Conservation (phyloP, 176 grass and related monocot genomes). For the Secale cereale region DNA sequence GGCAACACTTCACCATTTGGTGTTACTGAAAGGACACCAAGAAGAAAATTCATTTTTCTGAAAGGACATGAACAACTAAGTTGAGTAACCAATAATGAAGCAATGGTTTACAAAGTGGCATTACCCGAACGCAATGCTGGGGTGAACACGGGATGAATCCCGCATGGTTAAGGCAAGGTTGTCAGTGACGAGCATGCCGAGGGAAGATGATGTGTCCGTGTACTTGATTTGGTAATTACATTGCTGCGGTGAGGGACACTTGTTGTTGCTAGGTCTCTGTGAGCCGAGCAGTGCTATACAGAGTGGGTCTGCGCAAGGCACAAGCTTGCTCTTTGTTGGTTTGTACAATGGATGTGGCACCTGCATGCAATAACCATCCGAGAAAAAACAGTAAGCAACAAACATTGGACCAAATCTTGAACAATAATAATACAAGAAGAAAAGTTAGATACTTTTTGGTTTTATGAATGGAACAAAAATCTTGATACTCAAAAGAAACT, state of each 20-base stretch:
- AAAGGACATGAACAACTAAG: too few relatives aligned
- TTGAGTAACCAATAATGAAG: too few relatives aligned
- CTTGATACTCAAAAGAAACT: too few relatives aligned
- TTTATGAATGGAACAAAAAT: too few relatives aligned
- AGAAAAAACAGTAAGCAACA: background rate
- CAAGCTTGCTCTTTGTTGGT: constrained; percentile 49
- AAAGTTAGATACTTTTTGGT: too few relatives aligned
- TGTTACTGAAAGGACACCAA: background rate
- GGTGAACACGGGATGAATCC: constrained; percentile 47
- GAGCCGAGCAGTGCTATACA: constrained; percentile 17
- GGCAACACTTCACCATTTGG: background rate
- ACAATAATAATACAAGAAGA: background rate
- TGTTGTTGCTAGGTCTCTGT: constrained; percentile 3
- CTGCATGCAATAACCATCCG: constrained; percentile 37
- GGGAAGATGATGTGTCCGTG: constrained; percentile 55
- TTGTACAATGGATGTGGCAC: constrained; percentile 62
- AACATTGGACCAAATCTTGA: background rate
- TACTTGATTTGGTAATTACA: constrained; percentile 82
- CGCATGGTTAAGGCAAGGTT: constrained; percentile 37
- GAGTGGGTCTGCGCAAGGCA: constrained; percentile 51
- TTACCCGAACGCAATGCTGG: constrained; percentile 77
- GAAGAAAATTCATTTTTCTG: too few relatives aligned
- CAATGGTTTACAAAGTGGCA: background rate
- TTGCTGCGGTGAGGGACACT: constrained; percentile 50
- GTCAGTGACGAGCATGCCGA: constrained; percentile 65